Base-by-base conservation (phyloP, 2,329 filamentous ascomycete species). In the Cytospora chrysosperma region DNA sequence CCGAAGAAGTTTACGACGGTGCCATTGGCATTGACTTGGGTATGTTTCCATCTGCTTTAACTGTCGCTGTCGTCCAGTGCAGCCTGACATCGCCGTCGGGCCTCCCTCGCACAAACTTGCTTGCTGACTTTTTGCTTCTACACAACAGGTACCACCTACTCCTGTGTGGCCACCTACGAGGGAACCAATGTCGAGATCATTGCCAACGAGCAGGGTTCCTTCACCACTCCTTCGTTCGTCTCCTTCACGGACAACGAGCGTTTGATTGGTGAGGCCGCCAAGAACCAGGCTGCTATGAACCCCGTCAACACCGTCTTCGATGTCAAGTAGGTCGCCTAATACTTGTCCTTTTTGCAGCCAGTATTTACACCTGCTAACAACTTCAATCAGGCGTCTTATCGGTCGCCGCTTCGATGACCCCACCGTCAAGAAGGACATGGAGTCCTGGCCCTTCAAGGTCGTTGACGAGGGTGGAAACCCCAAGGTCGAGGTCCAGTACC, bases 241-340 rank as follows among this genome's bases (percentile, higher is more conserved):
- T 96, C 92, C 74, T 99, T 99, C 88, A 97, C 93, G 78, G 89
- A 94, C 75, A 92, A 97, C 85, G 95, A 99, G 87, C 93, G 95
- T 81, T 85, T 99, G 83, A 98, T 98, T 77, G 95, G 95, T 85
- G 95, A 98, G 87, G 94, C 95, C 67, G 95, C 95, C 77, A 99
- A 98, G 91, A 99, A 99, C 87, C 93, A 97, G 88, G 95, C 94
- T 77, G 94, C 95, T 76, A 97, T 98, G 92, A 99, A 99, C 91
- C 95, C 95, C 69, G 81, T 81, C 78, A 98, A 98, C 86, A 99
- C 95, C 73, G 87, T 99, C 82, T 99, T 98, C 84, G 95, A 99
- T 82, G 91, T 97, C 88, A 99, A 98, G 93, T 95, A 81, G 82
- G 90, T 82, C 62, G 62, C 60, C 32, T 62, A 53, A 4, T 50